Evolutionary conservation across 192 early-diverging fungal species (phyloP), one percentile per base, ranked within the genome.

Genomic region (Coemansia sp.): DNA sequence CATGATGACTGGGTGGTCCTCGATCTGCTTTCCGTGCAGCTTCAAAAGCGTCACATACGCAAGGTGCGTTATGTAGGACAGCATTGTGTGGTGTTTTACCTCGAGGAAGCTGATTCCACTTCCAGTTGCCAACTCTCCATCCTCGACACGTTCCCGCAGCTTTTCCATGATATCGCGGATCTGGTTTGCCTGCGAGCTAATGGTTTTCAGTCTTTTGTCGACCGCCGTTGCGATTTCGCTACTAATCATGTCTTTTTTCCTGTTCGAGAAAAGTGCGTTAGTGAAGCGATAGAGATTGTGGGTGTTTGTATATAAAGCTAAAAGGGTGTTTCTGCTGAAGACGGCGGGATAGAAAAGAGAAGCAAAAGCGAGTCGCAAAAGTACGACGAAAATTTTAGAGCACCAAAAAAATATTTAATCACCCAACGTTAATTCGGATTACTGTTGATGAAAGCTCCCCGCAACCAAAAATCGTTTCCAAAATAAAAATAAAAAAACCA

Each of bases 91-190:
- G 73, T 93, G 84, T 83, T 96, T 96, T 43, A 95, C 87, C 79
- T 96, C 93, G 7, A 98, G 87, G 16, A 98, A 88, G 44, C 93
- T 94, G 20, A 99, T 84, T 24, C 95, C 95, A 34, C 89, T 89
- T 30, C 77, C 77, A 0, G 92, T 95, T 16, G 85, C 84, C 21
- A 92, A 75, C 56, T 91, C 83, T 38, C 83, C 84, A 20, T 78
- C 61, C 16, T 75, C 69, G 7, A 90, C 69, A 18, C 89, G 69
- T 60, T 77, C 61, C 24, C 71, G 66, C 46, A 78, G 73, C 61
- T 67, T 73, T 61, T 78, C 81, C 10, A 84, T 64, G 30, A 84
- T 64, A 57, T 70, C 63, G 49, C 77, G 73, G 26, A 84, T 71
- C 34, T 84, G 81, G 58, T 72, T 65, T 12, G 81, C 81, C 62